A percentile compares a stretch with the other conserved stretches of the same genome.
phyloP scores from a whole-genome alignment of 345 rosid species.

The Dimocarpus longan region DNA sequence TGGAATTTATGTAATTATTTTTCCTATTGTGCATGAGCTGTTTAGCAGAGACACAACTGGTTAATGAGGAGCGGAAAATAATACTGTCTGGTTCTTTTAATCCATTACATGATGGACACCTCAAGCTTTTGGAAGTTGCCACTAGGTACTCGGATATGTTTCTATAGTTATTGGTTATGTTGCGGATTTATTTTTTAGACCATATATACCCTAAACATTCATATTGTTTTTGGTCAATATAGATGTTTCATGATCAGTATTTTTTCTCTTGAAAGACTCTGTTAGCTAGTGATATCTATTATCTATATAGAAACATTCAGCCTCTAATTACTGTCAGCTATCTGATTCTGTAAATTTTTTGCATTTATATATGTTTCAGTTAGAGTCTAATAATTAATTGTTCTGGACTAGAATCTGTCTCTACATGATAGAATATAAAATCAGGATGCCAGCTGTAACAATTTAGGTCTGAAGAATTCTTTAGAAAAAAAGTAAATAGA shows the following conservation, averaged over 20 bases:
- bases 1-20: not conserved
- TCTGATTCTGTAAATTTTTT: not conserved
- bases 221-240: not conserved
- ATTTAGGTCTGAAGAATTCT: not conserved
- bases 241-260: not conserved
- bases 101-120: constrained; percentile 91
- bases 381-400: not conserved
- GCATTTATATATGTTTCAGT: not conserved
- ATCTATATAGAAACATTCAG: not conserved
- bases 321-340: not conserved
- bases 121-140: constrained; percentile 90
- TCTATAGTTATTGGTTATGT: not conserved
- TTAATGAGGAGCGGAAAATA: constrained; percentile 64
- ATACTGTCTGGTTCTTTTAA: constrained; percentile 92
- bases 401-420: not conserved
- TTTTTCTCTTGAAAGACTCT: constrained; percentile 1
- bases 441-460: not conserved
- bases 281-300: not conserved
- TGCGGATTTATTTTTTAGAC: constrained; percentile 8
- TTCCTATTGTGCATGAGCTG: constrained; percentile 24
- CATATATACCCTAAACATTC: not conserved
- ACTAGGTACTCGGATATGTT: constrained; percentile 55
- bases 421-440: not conserved
- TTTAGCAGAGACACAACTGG: constrained; percentile 44
- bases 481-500: not conserved